Evolutionary conservation across 192 early-diverging fungal genomes (phyloP), one percentile per base, ranked within the genome.

Genomic region (Linnemannia zychae): DNA sequence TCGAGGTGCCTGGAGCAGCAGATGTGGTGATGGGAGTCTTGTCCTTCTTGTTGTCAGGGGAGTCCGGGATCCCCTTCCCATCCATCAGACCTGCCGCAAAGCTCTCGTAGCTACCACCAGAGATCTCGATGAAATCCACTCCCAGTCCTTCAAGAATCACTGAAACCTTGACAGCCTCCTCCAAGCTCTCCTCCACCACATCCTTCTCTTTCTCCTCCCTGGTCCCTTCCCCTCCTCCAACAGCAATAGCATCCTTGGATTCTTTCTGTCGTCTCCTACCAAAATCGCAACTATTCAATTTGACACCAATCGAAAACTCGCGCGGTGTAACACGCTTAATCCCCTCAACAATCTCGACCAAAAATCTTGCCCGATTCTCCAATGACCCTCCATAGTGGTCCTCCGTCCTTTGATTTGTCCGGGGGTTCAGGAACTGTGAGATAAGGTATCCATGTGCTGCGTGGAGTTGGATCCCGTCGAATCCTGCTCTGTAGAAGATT

Each of bases 361-460:
- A 68, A 68, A 97, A 94, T 0, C 96, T 91, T n/a, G 89, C 84
- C 49, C 97, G 92, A 88, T 98, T 98, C 74, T 98, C 95, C 37
- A 97, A 91, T 5, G 92, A 93, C 0, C 98, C 97, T 38, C 97
- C 98, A 78, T 97, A 99, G 3, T 63, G 57, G 66, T 94, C 72
- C 81, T 99, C 97, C 1, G 96, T 96, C 68, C 98, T 93, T 31
- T 90, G 69, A 84, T 99, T 99, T 50, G 94, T 87, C 46, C 95
- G 78, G 1, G 95, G 93, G 46, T 93, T 94, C 34, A 97, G 77
- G 82, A 98, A 98, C 82, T 93, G 87, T 81, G 92, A 87, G 66
- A 96, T 74, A 46, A 99, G 87, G 87, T 98, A 98, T 17, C 98
- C 98, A 81, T 99, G 97, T 3, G 97, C 97, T 49, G 87, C 91